These are phyloP conservation scores for Xylaria polymorpha DNA, from an alignment of 2,329 filamentous ascomycete species.

Conservation along the genomic window DNA sequence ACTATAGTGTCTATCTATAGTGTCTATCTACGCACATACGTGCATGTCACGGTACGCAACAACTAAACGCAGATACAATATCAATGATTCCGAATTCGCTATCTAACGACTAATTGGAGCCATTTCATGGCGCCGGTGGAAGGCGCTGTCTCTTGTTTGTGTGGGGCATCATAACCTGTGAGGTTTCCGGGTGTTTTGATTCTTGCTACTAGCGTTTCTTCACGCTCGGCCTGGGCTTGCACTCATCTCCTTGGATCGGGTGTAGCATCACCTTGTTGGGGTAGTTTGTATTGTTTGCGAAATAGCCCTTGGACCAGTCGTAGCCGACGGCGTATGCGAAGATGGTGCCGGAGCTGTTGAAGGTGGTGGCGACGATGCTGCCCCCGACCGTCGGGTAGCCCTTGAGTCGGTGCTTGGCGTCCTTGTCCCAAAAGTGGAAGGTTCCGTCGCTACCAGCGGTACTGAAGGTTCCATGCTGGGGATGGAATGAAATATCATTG, in stretches of 20 bases:
- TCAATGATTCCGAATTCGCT: background rate
- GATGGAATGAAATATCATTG: slow-evolving; percentile 98
- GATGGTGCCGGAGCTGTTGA: slow-evolving; percentile 85
- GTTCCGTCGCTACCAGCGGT: slow-evolving; percentile 95
- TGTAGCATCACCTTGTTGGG: slow-evolving; percentile 89
- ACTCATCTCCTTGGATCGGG: slow-evolving; percentile 72
- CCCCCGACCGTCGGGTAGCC: slow-evolving; percentile 88
- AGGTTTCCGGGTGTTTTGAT: background rate
- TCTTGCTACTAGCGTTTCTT: slow-evolving; percentile 60
- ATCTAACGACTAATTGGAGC: background rate
- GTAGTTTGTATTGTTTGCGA: slow-evolving; percentile 78
- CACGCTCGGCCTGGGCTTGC: slow-evolving; percentile 68
- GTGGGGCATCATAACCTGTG: background rate
- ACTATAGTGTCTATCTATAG: too few relatives aligned
- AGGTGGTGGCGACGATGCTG: slow-evolving; percentile 90
- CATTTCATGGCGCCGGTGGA: background rate
- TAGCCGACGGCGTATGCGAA: slow-evolving; percentile 94
- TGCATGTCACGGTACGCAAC: background rate
- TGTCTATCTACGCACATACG: too few relatives aligned
- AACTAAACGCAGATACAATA: background rate
- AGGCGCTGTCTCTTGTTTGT: background rate
- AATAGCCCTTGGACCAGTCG: slow-evolving; percentile 98
- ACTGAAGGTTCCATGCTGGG: slow-evolving; percentile 96
- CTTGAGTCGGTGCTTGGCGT: slow-evolving; percentile 88
- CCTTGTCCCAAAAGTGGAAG: slow-evolving; percentile 97